Evolutionary conservation across 306 rosid genomes (phyloP), one percentile per base, ranked within the genome.

Genomic region (Sphenostylis stenocarpa): DNA sequence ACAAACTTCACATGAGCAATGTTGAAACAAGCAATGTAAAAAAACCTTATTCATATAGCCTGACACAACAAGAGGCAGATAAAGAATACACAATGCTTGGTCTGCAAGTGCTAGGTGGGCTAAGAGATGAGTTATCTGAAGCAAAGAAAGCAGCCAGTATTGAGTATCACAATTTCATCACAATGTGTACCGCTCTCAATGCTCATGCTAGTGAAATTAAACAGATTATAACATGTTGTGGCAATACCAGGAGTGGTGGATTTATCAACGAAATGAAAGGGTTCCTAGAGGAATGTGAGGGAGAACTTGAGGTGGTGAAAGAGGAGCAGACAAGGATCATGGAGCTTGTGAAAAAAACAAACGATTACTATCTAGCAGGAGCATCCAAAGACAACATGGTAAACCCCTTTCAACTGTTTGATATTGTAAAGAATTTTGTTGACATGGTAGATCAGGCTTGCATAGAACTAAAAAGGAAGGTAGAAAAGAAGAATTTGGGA

Each of bases 131-230:
- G 72, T 78, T 92, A 65, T 70, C 68, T 11, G 82, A 88, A 69
- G 97, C 88, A 21, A 88, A 86, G 82, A 89, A 85, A 86, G 91
- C 99, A 24, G 88, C 97, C 16, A 49, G 52, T 65, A 84, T 90
- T 6, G 92, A 92, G 41, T 80, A 81, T 49, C 87, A 86, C 4
- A 85, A 67, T 53, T 86, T 92, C 51, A 80, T 74, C 80, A 69
- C 67, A 4, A 73, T 76, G 41, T 80, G 77, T 79, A 80, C 89
- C n/a, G 67, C 43, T 19, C 87, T 94, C 1, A 58, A 55, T 24
- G 75, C 70, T 70, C 86, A 78, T 52, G 84, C 82, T 4, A 47
- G 31, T 2, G 97, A 89, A 78, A 84, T 86, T 47, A 73, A 73
- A 72, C 77, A 82, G 76, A 76, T 82, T 36, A 51, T 88, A 76